Conservation (phyloP, 106 monocot genomes). For the Xerophyta viscosa region DNA sequence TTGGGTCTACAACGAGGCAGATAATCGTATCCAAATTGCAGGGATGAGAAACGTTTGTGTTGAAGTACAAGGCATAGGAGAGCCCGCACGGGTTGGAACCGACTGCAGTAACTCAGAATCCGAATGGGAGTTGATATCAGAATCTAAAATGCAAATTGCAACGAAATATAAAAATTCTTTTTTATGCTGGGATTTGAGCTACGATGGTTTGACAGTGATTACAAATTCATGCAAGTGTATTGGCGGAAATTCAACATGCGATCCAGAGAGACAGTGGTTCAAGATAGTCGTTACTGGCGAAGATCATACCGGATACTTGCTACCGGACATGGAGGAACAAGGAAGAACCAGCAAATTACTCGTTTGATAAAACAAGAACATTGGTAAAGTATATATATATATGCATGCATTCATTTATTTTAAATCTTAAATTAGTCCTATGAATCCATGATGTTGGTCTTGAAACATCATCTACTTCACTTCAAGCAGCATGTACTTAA, state of each 20-base stretch:
- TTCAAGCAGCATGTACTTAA: too few relatives aligned
- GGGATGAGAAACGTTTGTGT: constrained; percentile 31
- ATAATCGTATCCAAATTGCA: background rate
- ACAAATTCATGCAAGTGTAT: constrained; percentile 68
- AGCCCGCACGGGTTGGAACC: constrained; percentile 24
- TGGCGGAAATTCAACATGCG: constrained; percentile 29
- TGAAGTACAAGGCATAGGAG: constrained; percentile 20
- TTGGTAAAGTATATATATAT: too few relatives aligned
- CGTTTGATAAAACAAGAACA: too few relatives aligned
- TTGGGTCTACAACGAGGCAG: constrained; percentile 54
- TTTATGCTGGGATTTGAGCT: constrained; percentile 47
- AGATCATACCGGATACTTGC: too few relatives aligned
- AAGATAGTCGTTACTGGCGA: too few relatives aligned
- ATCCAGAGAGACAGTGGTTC: constrained; percentile 79
- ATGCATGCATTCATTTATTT: too few relatives aligned
- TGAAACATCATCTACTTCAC: too few relatives aligned
- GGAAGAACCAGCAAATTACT: too few relatives aligned
- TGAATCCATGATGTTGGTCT: too few relatives aligned
- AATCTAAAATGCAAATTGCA: constrained; percentile 68
- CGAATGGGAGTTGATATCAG: constrained; percentile 53
- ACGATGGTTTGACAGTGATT: constrained; percentile 16
- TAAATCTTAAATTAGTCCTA: too few relatives aligned
- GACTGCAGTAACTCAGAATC: constrained; percentile 23
- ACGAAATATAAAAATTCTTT: constrained; percentile 11
- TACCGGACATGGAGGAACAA: too few relatives aligned